Conservation (phyloP, 139 green algal species). For the Chlorella sp. region DNA sequence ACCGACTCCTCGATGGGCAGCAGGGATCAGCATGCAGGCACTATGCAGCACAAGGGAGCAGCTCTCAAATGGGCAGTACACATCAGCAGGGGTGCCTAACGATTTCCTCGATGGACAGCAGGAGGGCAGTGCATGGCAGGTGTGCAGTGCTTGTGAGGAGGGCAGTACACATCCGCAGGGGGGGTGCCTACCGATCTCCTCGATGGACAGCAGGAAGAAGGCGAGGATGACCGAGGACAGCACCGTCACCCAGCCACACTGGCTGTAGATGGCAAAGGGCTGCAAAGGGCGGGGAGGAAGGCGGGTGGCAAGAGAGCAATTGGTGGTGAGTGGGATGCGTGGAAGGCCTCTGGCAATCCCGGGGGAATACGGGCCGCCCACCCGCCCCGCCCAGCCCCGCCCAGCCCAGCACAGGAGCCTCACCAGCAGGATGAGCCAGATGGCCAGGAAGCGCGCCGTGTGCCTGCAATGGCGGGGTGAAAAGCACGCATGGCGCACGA, state of each 20-base stretch:
- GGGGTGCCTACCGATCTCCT: constrained; percentile 5
- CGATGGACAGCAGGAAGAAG: constrained; percentile 30
- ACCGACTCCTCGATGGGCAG: too few relatives aligned
- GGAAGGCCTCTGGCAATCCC: too few relatives aligned
- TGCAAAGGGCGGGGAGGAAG: not conserved
- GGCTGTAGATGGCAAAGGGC: constrained; percentile 17
- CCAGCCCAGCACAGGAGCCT: too few relatives aligned
- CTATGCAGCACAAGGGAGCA: too few relatives aligned
- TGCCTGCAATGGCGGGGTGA: not conserved
- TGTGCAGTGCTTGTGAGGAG: not conserved
- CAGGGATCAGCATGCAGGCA: too few relatives aligned
- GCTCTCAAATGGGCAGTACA: too few relatives aligned
- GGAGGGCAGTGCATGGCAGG: not conserved
- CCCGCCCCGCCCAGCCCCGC: too few relatives aligned
- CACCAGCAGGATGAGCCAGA: not conserved
- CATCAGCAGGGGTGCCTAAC: too few relatives aligned
- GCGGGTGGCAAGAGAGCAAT: too few relatives aligned
- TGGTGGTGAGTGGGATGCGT: too few relatives aligned
- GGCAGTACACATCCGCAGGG: not conserved
- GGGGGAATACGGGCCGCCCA: too few relatives aligned
- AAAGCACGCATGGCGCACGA: not conserved
- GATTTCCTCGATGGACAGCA: not conserved
- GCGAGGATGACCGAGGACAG: constrained; percentile 8
- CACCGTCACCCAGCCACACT: constrained; percentile 12
- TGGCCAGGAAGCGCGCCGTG: not conserved